Evolutionary conservation across 805 yeast genomes (phyloP), one percentile per base, ranked within the genome.

Genomic region (Candida pseudoglaebosa): DNA sequence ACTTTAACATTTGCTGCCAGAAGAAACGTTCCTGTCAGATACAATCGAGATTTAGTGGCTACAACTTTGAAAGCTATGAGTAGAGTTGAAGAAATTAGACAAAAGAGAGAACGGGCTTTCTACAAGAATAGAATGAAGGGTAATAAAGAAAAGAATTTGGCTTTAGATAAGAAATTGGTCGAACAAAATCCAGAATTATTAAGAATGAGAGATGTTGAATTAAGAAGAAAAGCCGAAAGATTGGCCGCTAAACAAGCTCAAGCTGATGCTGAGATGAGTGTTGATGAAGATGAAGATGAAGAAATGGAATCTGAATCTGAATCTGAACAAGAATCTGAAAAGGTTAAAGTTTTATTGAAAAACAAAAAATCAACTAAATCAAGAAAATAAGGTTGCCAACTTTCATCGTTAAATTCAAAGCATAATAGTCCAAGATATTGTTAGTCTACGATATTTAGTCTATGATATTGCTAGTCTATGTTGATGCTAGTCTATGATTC

Each of bases 61-160:
- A 86, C 95, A 36, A 93, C 99, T 13, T 76, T 93, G 66, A 83
- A 78, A 70, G 97, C 96, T 33, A 93, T 93, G 99, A 75, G 84
- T 40, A 82, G 97, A 71, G 84, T 93, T 46, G 97, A 93, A 65
- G 95, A 88, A 70, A 93, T 93, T 64, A 82, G 99, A 74, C 83
- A 78, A 62, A 89, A 82, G 75, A 84, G 99, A 73, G 99, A 93
- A 68, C 78, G 95, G 61, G 97, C 98, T 12, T 93, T 93, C 89
- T 93, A 87, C 75, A 91, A 90, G 88, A 89, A 90, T 73, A 85
- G 99, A 80, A 93, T 93, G 99, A 87, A 85, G 67, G 97, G 96
- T 48, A 93, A 93, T 71, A 85, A 82, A 67, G 96, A 85, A 52
- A 79, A 80, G 63, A 84, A 85, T 63, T 73, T 88, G 57, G 87